phyloP scores from a whole-genome alignment of 192 early-diverging fungal genomes.

The Rhizophagus sp. region DNA sequence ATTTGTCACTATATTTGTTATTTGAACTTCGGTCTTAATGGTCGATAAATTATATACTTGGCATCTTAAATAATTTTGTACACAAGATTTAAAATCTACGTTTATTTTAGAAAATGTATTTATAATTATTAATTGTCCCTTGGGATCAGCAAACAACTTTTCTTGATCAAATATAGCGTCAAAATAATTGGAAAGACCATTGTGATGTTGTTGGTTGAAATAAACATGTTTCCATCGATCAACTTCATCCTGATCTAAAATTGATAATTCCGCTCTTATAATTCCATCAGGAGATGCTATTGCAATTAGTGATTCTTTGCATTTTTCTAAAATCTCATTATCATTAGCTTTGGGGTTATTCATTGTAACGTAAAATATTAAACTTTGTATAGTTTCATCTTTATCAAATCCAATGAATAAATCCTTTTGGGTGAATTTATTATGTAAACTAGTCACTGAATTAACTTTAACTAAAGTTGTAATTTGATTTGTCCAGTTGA shows the following conservation, averaged over 20 bases:
- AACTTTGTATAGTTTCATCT: constrained; percentile 24
- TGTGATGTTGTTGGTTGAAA: not conserved
- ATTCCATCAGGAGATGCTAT: constrained; percentile 29
- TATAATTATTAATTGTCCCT: not conserved
- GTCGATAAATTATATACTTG: constrained; percentile 6
- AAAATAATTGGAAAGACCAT: not conserved
- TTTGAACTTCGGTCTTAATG: constrained; percentile 5
- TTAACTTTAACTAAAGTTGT: not conserved
- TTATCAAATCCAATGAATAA: constrained; percentile 23
- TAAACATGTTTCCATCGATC: constrained; percentile 1
- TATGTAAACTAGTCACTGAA: not conserved
- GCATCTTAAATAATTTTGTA: not conserved
- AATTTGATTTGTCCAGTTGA: constrained; percentile 3
- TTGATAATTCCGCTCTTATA: constrained; percentile 7
- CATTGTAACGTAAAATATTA: not conserved
- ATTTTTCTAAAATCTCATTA: constrained; percentile 13
- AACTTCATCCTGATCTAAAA: constrained; percentile 2
- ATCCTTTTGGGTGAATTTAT: not conserved
- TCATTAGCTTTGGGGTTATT: not conserved
- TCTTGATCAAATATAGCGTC: not conserved
- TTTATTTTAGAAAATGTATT: constrained; percentile 26
- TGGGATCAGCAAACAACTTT: not conserved
- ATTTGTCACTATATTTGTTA: not conserved
- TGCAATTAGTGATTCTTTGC: constrained; percentile 18
- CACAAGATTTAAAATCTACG: not conserved